phyloP scores from a whole-genome alignment of 768 basidiomycete species.

The Suillus ampliporus region DNA sequence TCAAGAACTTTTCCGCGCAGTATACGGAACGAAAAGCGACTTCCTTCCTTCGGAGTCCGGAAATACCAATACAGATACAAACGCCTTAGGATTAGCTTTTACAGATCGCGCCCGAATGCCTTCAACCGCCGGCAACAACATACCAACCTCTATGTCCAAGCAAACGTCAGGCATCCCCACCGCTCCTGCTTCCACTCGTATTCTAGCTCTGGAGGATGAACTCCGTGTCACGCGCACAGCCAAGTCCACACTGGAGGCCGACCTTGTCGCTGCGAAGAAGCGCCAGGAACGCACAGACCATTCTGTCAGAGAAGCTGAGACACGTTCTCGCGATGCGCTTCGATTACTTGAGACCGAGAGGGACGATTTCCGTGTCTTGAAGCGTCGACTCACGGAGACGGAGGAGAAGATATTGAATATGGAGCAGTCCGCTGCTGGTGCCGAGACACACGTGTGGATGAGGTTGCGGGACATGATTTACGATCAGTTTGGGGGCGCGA shows the following conservation, averaged over 20 bases:
- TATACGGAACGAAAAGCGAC: slow-evolving; percentile 34
- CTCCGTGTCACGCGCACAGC: slow-evolving; percentile 19
- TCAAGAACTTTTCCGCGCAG: slow-evolving; percentile 35
- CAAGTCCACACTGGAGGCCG: slow-evolving; percentile 26
- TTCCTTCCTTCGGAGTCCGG: slow-evolving; percentile 22
- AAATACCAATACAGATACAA: slow-evolving; percentile 17
- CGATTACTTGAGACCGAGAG: slow-evolving; percentile 23
- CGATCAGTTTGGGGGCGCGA: slow-evolving; percentile 28
- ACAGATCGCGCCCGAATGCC: slow-evolving; percentile 10
- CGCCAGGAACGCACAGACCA: slow-evolving; percentile 13
- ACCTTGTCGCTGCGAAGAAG: slow-evolving; percentile 21
- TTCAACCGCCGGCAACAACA: not conserved
- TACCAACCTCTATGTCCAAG: slow-evolving; percentile 1
- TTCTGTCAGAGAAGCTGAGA: slow-evolving; percentile 17
- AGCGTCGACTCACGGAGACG: slow-evolving; percentile 27
- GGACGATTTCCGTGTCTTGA: slow-evolving; percentile 28
- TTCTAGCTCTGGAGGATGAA: slow-evolving; percentile 32
- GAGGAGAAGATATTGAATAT: slow-evolving; percentile 28
- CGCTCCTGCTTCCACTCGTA: slow-evolving; percentile 16
- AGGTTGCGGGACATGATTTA: slow-evolving; percentile 35
- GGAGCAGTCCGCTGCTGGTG: slow-evolving; percentile 17
- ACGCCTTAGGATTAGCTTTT: slow-evolving; percentile 35
- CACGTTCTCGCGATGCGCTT: slow-evolving; percentile 26
- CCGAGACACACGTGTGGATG: slow-evolving; percentile 32
- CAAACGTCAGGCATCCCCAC: slow-evolving; percentile 1